Percentiles rank a stretch among this genome's conserved stretches.
Conservation (phyloP, 1,284 basidiomycete genomes). For the Kalmanozyma brasiliensis region DNA sequence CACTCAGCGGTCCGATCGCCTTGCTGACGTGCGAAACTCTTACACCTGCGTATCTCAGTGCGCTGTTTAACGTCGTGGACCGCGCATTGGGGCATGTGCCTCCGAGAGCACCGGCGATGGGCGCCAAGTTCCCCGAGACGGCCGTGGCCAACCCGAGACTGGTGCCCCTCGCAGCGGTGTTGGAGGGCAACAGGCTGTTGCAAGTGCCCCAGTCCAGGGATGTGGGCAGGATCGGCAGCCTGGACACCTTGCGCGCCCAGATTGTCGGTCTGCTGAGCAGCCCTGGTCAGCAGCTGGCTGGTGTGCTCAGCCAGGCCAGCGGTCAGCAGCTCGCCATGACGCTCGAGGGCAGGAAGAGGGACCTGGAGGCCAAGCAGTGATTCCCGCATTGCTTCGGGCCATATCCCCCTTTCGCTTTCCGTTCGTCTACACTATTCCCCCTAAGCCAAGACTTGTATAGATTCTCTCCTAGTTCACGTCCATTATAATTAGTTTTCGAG, state of each 20-base stretch:
- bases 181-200: slow-evolving; percentile 51
- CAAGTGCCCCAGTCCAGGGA: slow-evolving; percentile 55
- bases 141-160: slow-evolving; percentile 51
- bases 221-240: slow-evolving; percentile 50
- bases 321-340: slow-evolving; percentile 57
- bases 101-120: slow-evolving; percentile 25
- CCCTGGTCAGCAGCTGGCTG: slow-evolving; percentile 57
- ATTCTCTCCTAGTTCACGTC: not conserved
- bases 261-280: slow-evolving; percentile 62
- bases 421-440: not conserved
- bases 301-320: slow-evolving; percentile 55
- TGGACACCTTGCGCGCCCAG: slow-evolving; percentile 58
- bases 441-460: slow-evolving; percentile 9
- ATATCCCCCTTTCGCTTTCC: not conserved
- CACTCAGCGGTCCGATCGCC: slow-evolving; percentile 57
- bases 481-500: no score
- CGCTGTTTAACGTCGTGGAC: slow-evolving; percentile 55
- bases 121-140: slow-evolving; percentile 14
- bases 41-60: slow-evolving; percentile 54
- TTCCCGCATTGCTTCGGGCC: not conserved
- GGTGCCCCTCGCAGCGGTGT: slow-evolving; percentile 55
- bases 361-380: slow-evolving; percentile 53
- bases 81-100: slow-evolving; percentile 48
- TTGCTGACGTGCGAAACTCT: slow-evolving; percentile 57
- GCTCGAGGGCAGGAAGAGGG: slow-evolving; percentile 58